Base-by-base conservation (phyloP, 805 yeast species). In the Isabelozyma pseudorhagii region DNA sequence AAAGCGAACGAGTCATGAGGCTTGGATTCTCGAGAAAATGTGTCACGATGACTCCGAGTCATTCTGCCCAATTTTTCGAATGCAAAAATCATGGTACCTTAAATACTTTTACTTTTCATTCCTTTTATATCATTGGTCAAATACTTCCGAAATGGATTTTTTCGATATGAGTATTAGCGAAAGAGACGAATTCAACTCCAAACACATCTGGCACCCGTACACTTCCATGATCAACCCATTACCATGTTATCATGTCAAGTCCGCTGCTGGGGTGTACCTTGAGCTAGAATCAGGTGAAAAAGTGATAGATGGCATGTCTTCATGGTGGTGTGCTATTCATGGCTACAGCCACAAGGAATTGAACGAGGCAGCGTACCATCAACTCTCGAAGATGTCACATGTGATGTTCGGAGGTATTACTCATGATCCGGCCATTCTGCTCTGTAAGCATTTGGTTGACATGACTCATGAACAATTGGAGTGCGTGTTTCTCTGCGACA, bases 241-340 rank as follows among this genome's bases (percentile, higher is more conserved):
- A 25, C 51, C 57, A 1, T 62, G 60, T 13, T 59, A 52, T 44
- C 64, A 59, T 7, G 63, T 63, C 6, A 48, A 51, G 11, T 52
- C 58, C 4, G 64, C 67, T 2, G 25, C 45, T 8, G 67, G 64
- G 4, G 57, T 59, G 25, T 46, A 42, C 21, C 46, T 64, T 5
- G 54, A 53, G 4, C 47, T 62, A 7, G 56, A 54, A 8, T 46
- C 56, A 25, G 55, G 54, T 13, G 38, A 40, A n/a, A 48, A 52
- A 15, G 42, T 62, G 4, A 50, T 62, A 13, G 67, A 64, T 42
- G 69, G 63, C 9, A 63, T 64, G 67, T 60, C 68, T 3, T 61
- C 67, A 4, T 64, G 67, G 68, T 64, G 69, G 67, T 61, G 67
- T 45, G 58, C 61, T 43, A 57, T 63, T 21, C 68, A 63, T 50